Evolutionary conservation across 1,139 yeast genomes (phyloP), one percentile per base, ranked within the genome.

Genomic region (Zygoascus meyerae): DNA sequence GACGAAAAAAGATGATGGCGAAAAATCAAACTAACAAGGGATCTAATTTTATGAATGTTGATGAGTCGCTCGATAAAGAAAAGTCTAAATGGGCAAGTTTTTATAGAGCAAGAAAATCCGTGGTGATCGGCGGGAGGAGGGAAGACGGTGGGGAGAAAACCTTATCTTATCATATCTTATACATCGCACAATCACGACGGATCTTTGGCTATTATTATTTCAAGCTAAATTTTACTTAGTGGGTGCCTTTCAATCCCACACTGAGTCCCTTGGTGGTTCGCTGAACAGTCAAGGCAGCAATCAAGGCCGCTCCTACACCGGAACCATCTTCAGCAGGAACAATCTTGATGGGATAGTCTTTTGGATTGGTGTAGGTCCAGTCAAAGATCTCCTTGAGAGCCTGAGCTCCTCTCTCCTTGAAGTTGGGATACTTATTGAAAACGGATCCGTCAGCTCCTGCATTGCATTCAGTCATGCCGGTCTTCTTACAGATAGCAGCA

Each of bases 401-500:
- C 64, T 78, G 75, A 45, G 95, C 95, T 36, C 95, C 95, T 65
- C 95, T 80, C 63, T 82, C 83, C 67, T 83, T 79, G 77, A 92
- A 92, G 50, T 81, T 83, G 44, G 98, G 98, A 72, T 92, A 92
- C 71, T 78, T 86, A 77, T 87, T 85, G 74, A 75, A 86, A 41
- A 92, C 97, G 11, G 97, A 87, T 54, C 98, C 98, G 64, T 92
- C 98, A 52, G 97, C 95, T 48, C 97, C 98, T 67, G 90, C 86
- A 63, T 89, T 92, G 52, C 87, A 95, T 38, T 78, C 71, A 50
- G 73, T 71, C 72, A 82, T 79, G 51, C 81, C 82, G 73, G 94
- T 83, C 81, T 89, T 90, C 65, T 81, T 79, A 67, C 94, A 83
- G 60, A 92, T 83, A 50, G 97, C 97, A 51, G 96, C 97, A 58